Base-by-base conservation (phyloP, 441 rosid species). In the Corymbia calophylla region DNA sequence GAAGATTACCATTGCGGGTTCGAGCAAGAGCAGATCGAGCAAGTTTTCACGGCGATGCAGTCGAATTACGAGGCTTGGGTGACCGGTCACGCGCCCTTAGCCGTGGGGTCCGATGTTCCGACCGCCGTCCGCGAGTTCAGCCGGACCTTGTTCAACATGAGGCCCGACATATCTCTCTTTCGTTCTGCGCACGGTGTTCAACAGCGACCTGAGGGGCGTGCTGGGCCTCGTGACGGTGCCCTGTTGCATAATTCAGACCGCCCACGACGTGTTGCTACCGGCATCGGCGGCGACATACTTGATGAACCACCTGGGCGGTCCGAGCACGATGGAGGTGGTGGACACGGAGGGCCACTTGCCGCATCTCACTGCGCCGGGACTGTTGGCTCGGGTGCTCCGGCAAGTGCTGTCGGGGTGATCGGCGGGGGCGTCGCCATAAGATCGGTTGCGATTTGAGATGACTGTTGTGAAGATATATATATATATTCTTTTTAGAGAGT, bases 131-230 rank as follows among this genome's bases (percentile, higher is more conserved):
- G 48, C 8, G 88, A 86, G 88, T 86, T 86, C 51, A 86, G 88
- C 31, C 58, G 62, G 60, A 53, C 64, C 66, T 55, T 86, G 53
- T 39, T 53, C 87, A 88, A 88, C 89, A 88, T 88, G 89, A 88
- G 89, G 86, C 89, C 89, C 11, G 86, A 88, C 86, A 88, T 88
- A 88, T 29, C 86, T 1, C 86, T 88, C 32, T 88, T 88, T 88
- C 54, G 89, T 88, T 31, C 44, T 44, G 8, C 62, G 68, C 39
- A 88, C 86, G 13, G 86, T 77, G 31, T 77, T 88, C 89, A 53
- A 39, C 12, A 88, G 89, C 58, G 89, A 88, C 86, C 16, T 88
- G 9, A 77, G 89, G 84, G 89, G 89, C 5, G 86, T 88, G 31
- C 89, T 88, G 39, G 87, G 89, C 53, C 66, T 88, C 49, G 86